These are phyloP conservation scores for Coemansia sp. DNA, from an alignment of 192 early-diverging fungal genomes.

Conservation along the genomic window DNA sequence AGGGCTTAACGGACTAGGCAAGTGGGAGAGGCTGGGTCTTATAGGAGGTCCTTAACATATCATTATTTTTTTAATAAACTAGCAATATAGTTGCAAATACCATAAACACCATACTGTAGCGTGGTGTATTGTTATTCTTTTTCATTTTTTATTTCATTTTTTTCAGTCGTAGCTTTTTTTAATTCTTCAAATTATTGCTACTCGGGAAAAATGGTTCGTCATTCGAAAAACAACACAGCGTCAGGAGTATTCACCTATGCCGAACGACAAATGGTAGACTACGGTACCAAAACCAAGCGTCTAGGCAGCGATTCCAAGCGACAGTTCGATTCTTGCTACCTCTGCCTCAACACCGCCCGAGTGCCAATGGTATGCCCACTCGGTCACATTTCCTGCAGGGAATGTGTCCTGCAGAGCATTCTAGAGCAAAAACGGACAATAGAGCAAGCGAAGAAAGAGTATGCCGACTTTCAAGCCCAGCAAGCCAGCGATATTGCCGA, in stretches of 20 bases:
- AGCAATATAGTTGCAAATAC: no score
- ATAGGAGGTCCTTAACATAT: no score
- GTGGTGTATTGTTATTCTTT: background rate
- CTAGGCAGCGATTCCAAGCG: constrained; percentile 82
- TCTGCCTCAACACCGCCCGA: constrained; percentile 64
- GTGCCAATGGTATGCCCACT: constrained; percentile 16
- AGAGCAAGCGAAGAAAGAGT: constrained; percentile 44
- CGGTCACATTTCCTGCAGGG: constrained; percentile 83
- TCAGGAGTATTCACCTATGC: constrained; percentile 88
- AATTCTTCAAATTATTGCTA: background rate
- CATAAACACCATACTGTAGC: no score
- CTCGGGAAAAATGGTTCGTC: constrained; percentile 62
- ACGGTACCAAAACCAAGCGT: constrained; percentile 82
- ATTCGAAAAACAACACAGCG: constrained; percentile 94
- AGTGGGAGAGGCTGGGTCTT: no score
- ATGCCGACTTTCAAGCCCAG: constrained; percentile 46
- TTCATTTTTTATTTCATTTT: background rate
- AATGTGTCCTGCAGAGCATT: constrained; percentile 83
- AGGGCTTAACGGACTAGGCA: no score
- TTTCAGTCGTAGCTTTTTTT: background rate
- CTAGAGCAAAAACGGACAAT: constrained; percentile 82
- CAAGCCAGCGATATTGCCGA: constrained; percentile 13
- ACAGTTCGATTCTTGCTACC: constrained; percentile 80
- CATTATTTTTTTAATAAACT: no score
- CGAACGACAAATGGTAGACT: constrained; percentile 80